phyloP scores from a whole-genome alignment of 306 rosid species.

The Sicyos edulis region DNA sequence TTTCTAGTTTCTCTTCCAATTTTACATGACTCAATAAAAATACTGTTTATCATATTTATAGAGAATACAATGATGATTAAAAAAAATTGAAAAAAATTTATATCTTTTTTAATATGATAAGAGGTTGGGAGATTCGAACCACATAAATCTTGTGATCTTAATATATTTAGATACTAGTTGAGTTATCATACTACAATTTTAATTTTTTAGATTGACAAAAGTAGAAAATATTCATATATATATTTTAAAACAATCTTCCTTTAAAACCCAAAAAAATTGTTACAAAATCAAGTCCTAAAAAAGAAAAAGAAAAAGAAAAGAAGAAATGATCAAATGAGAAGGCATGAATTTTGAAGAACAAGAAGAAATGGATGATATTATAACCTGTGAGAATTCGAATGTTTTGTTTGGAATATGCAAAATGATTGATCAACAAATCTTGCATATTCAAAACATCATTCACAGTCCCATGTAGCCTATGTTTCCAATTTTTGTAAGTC shows the following conservation, averaged over 20 bases:
- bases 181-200: not conserved
- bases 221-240: too few species aligned
- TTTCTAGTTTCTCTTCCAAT: too few species aligned
- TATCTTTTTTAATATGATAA: too few species aligned
- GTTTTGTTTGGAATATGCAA: slow-evolving; percentile 37
- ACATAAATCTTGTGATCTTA: too few species aligned
- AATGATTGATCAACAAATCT: slow-evolving; percentile 35
- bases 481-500: slow-evolving; percentile 41
- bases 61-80: too few species aligned
- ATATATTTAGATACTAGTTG: too few species aligned
- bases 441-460: slow-evolving; percentile 60
- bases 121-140: too few species aligned
- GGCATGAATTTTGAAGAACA: not conserved
- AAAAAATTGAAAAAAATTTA: too few species aligned
- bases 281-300: not conserved
- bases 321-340: not conserved
- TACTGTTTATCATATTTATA: too few species aligned
- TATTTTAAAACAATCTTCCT: too few species aligned
- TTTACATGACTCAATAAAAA: too few species aligned
- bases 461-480: slow-evolving; percentile 51
- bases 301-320: not conserved
- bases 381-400: slow-evolving; percentile 63
- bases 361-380: not conserved
- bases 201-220: not conserved
- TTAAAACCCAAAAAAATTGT: not conserved